Conservation (phyloP, 2,329 filamentous ascomycete genomes). For the Neofusicoccum umdonicola region DNA sequence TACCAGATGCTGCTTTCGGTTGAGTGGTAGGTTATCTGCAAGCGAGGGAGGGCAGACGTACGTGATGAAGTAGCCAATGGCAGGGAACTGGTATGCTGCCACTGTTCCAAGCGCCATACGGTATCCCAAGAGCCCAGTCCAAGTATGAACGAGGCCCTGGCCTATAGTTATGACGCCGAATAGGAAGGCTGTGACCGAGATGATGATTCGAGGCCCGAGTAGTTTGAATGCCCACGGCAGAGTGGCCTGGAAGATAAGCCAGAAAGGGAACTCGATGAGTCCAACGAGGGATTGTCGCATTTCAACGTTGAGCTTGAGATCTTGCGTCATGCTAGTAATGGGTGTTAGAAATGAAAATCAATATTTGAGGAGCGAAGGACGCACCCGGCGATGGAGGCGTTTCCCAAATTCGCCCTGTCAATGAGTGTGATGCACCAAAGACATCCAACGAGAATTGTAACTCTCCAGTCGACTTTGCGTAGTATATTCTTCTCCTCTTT, state of each 20-base stretch:
- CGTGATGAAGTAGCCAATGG: neutral
- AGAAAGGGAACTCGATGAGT: neutral
- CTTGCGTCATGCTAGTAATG: conserved; percentile 22
- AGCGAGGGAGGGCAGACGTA: neutral
- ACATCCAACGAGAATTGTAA: conserved; percentile 33
- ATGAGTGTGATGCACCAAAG: conserved; percentile 27
- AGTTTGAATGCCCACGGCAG: neutral
- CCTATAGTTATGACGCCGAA: neutral
- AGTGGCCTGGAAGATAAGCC: neutral
- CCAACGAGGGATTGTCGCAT: conserved; percentile 20
- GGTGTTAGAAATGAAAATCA: neutral
- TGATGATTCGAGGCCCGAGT: neutral
- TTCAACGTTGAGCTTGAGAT: conserved; percentile 21
- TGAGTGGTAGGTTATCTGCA: neutral
- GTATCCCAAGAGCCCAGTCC: neutral
- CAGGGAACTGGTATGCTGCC: neutral
- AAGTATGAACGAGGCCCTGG: neutral
- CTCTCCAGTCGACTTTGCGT: conserved; percentile 35
- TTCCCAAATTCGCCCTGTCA: conserved; percentile 23
- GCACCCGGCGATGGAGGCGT: conserved; percentile 12
- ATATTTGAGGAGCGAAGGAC: neutral
- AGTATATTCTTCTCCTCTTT: conserved; percentile 31
- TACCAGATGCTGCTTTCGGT: conserved; percentile 29
- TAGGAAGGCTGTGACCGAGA: neutral
- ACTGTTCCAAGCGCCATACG: conserved; percentile 17